These are phyloP conservation scores for Santalum album DNA, from an alignment of 164 flowering plant genomes.

Conservation along the genomic window DNA sequence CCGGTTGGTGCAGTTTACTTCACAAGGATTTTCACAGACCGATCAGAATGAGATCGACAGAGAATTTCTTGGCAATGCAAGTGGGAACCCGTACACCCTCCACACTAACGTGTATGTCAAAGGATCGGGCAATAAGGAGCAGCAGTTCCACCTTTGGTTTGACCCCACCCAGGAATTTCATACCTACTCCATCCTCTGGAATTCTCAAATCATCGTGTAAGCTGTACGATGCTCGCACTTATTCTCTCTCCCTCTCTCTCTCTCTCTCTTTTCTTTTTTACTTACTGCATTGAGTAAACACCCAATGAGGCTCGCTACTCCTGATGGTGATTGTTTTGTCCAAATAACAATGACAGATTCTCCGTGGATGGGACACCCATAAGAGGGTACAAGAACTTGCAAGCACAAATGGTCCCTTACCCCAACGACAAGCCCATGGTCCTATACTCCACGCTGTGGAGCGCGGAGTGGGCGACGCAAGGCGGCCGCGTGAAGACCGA, in stretches of 20 bases:
- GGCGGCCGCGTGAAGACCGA: slow-evolving; percentile 47
- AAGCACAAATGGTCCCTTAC: slow-evolving; percentile 20
- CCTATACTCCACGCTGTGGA: slow-evolving; percentile 34
- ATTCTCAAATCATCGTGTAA: neutral
- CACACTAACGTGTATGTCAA: neutral
- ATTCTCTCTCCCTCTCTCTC: neutral
- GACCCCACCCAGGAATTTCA: neutral
- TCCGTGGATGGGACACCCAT: slow-evolving; percentile 33
- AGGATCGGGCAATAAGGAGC: neutral
- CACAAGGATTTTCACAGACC: neutral
- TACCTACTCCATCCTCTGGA: slow-evolving; percentile 6
- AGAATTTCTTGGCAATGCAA: neutral
- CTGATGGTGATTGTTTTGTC: neutral
- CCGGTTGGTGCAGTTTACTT: neutral
- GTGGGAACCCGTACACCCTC: slow-evolving; percentile 1
- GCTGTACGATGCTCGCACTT: too few relatives aligned
- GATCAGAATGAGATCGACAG: neutral
- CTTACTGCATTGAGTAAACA: neutral
- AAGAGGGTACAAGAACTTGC: slow-evolving; percentile 24
- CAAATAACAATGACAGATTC: slow-evolving; percentile 12
- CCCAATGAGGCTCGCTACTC: too few relatives aligned
- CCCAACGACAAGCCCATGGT: slow-evolving; percentile 35
- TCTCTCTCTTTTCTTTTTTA: neutral
- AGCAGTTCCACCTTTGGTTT: neutral
- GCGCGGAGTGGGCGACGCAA: slow-evolving; percentile 50